These are phyloP conservation scores for Sparassis latifolia DNA, from an alignment of 1,284 basidiomycete species.

Conservation along the genomic window DNA sequence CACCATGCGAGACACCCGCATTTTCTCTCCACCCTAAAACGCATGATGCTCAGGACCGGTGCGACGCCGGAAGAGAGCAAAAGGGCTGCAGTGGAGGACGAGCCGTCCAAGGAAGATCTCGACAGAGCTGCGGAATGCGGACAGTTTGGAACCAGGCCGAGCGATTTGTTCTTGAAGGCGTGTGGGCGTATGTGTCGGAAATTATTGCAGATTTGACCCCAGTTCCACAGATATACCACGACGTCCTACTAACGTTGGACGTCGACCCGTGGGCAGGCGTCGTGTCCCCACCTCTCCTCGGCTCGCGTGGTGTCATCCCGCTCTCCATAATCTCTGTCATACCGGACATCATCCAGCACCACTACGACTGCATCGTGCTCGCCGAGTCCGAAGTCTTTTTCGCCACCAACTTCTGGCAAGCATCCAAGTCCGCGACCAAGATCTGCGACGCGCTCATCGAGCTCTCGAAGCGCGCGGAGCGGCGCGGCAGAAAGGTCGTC, in stretches of 20 bases:
- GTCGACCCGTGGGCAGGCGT: conserved; percentile 44
- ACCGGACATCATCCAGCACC: conserved; percentile 55
- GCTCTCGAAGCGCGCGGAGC: conserved; percentile 42
- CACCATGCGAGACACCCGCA: conserved; percentile 7
- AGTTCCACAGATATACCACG: conserved; percentile 39
- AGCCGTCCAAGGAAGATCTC: conserved; percentile 26
- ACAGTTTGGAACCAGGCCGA: conserved; percentile 32
- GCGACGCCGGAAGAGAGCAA: conserved; percentile 5
- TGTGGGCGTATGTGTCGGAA: conserved; percentile 3
- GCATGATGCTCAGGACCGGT: conserved; percentile 7
- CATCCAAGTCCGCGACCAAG: conserved; percentile 43
- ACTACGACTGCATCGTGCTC: conserved; percentile 42
- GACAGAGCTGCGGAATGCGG: conserved; percentile 33
- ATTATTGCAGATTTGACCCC: neutral
- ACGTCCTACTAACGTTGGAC: conserved; percentile 42
- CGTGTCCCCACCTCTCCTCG: conserved; percentile 46
- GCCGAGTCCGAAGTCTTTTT: conserved; percentile 52
- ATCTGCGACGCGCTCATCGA: conserved; percentile 50
- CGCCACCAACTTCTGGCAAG: conserved; percentile 50
- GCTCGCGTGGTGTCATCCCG: conserved; percentile 47
- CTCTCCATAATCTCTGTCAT: conserved; percentile 41
- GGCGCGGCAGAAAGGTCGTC: conserved; percentile 43
- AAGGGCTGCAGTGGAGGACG: conserved; percentile 6
- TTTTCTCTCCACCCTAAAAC: conserved; percentile 3
- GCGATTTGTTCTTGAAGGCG: conserved; percentile 37